Conservation (phyloP, 441 rosid genomes). For the Theobroma grandiflorum region DNA sequence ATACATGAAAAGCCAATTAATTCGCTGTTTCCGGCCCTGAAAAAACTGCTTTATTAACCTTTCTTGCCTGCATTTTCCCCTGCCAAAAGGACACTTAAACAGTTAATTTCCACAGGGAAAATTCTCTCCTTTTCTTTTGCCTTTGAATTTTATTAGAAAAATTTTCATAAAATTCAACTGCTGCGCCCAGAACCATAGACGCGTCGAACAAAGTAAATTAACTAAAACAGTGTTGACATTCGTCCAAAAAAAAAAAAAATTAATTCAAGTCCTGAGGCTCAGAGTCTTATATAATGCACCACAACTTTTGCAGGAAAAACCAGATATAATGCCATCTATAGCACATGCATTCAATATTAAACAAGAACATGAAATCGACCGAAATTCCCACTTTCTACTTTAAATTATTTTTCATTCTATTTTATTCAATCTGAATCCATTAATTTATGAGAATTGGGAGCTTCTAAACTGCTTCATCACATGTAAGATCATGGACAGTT, state of each 20-base stretch:
- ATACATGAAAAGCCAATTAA: slow-evolving; percentile 34
- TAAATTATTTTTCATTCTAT: neutral
- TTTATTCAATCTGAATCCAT: slow-evolving; percentile 24
- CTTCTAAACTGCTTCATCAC: slow-evolving; percentile 52
- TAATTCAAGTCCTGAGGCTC: neutral
- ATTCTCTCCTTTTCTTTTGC: neutral
- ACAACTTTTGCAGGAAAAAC: neutral
- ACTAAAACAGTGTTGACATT: slow-evolving; percentile 38
- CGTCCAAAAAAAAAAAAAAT: neutral
- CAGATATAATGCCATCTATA: neutral
- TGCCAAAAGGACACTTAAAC: slow-evolving; percentile 16
- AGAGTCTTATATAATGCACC: neutral
- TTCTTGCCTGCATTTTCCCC: slow-evolving; percentile 19
- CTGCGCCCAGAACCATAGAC: slow-evolving; percentile 24
- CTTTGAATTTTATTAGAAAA: neutral
- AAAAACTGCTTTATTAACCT: slow-evolving; percentile 12
- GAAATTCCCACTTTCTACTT: slow-evolving; percentile 40
- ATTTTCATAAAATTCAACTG: neutral
- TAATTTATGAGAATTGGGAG: slow-evolving; percentile 33
- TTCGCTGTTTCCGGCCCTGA: slow-evolving; percentile 29
- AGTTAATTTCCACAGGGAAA: neutral
- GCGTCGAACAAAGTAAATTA: slow-evolving; percentile 16
- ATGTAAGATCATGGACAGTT: slow-evolving; percentile 75
- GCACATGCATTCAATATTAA: slow-evolving; percentile 41
- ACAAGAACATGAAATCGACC: slow-evolving; percentile 42